A percentile compares a stretch with the other conserved stretches of the same genome.
These are phyloP conservation scores for Lactifluus echinatus DNA, from an alignment of 768 basidiomycete species.

Conservation along the genomic window DNA sequence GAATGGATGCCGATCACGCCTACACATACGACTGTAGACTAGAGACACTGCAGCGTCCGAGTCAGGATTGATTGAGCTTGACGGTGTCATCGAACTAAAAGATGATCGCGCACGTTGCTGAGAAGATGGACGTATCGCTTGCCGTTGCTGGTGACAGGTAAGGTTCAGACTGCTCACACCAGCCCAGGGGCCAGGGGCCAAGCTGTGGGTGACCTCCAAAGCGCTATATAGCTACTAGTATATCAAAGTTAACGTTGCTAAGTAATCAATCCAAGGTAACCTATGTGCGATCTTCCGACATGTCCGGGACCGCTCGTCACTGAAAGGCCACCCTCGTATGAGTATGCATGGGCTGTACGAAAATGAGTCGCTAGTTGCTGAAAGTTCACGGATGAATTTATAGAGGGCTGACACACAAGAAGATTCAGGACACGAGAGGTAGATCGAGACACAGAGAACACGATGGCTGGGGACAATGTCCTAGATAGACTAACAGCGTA, in stretches of 20 bases:
- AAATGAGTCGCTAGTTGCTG: not conserved
- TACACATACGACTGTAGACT: too few relatives aligned
- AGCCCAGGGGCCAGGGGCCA: constrained; percentile 67
- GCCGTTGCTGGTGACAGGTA: constrained; percentile 69
- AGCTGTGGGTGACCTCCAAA: constrained; percentile 58
- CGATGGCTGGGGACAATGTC: too few relatives aligned
- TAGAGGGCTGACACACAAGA: not conserved
- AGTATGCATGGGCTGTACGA: not conserved
- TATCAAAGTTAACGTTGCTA: not conserved
- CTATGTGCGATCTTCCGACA: constrained; percentile 29
- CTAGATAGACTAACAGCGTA: too few relatives aligned
- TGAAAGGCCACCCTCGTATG: constrained; percentile 27
- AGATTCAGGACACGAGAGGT: not conserved
- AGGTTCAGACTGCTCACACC: constrained; percentile 69
- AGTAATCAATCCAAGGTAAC: too few relatives aligned
- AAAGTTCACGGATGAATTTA: not conserved
- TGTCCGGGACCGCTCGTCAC: constrained; percentile 57
- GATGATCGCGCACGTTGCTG: constrained; percentile 64
- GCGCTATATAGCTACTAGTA: too few relatives aligned
- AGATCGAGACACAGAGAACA: too few relatives aligned
- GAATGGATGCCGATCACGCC: too few relatives aligned
- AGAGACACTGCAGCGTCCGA: too few relatives aligned
- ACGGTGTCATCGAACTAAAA: constrained; percentile 67
- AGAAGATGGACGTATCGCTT: constrained; percentile 70
- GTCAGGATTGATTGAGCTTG: too few relatives aligned